phyloP scores from a whole-genome alignment of 169 alveolate genomes.

The Plasmodium inui region DNA sequence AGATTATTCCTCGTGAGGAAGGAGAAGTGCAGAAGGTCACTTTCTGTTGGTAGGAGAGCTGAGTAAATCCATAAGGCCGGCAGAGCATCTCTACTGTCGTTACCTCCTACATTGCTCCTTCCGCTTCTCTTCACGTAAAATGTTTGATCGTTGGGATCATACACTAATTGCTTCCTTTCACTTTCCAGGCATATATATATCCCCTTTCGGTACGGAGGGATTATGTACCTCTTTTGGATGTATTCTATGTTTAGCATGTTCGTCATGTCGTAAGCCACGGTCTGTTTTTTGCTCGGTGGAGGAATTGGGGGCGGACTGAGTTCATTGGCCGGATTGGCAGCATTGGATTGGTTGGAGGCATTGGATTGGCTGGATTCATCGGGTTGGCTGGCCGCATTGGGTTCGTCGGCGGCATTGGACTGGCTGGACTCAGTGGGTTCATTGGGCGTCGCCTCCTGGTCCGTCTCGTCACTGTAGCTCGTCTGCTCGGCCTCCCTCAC shows the following conservation, averaged over 20 bases:
- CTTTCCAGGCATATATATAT: slow-evolving; percentile 26
- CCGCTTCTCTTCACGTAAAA: slow-evolving; percentile 1
- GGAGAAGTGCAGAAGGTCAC: slow-evolving; percentile 30
- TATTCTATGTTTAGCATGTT: slow-evolving; percentile 4
- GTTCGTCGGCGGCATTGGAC: neutral
- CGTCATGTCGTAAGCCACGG: slow-evolving; percentile 33
- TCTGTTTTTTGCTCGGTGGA: neutral
- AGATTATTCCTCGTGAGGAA: slow-evolving; percentile 45
- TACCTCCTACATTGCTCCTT: neutral
- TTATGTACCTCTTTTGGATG: slow-evolving; percentile 16
- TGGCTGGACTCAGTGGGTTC: neutral
- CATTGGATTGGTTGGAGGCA: neutral
- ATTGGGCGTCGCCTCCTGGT: neutral
- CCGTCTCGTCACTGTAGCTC: neutral
- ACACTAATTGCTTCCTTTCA: slow-evolving; percentile 7
- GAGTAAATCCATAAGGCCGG: slow-evolving; percentile 33
- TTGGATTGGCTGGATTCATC: neutral
- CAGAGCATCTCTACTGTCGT: slow-evolving; percentile 26
- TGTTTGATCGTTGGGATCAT: neutral
- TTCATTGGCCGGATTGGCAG: neutral
- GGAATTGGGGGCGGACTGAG: neutral
- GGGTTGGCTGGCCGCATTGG: neutral
- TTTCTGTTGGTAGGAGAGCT: slow-evolving; percentile 66
- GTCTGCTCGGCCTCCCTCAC: neutral
- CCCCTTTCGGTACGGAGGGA: slow-evolving; percentile 72